Base-by-base conservation (phyloP, 805 yeast species). In the Trichomonascus vanleenenianus region DNA sequence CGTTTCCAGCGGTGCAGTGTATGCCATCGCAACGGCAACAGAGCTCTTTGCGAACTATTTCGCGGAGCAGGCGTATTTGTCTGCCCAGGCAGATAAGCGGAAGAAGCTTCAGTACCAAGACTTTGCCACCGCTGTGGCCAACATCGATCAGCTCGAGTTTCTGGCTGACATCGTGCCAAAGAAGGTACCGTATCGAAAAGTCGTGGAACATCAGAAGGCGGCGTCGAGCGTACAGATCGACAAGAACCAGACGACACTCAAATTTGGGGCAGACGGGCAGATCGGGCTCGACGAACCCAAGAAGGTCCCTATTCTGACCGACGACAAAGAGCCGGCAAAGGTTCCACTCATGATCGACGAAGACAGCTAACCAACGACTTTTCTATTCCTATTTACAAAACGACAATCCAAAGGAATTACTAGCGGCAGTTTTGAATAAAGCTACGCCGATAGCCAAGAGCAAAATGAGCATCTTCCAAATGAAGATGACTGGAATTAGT, bases 21-120 rank as follows among this genome's bases (percentile, higher is more conserved):
- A 77, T 58, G 74, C 86, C 12, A 70, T 85, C 5, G 86, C 85
- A 2, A 72, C 82, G n/a, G 88, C 93, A 7, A 78, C 91, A 0
- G 93, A 85, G 56, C 63, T 83, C 18, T 85, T 85, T 57, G 71
- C 84, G 18, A 81, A 79, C 61, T 76, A 78, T 56, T 70, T 84
- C 49, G 73, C 85, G 1, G 86, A 81, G 57, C 85, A 82, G 57
- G 88, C 93, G 0, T 68, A 78, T 4, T 62, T 80, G 46, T 67
- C 71, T 18, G 84, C 94, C 30, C 76, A 78, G 53, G 67, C 78
- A 32, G 83, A 78, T 25, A 78, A 78, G 50, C 66, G 91, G 39
- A 81, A 82, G 67, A 81, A 80, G 53, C 64, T 85, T n/a, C 73
- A 70, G 45, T 85, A 85, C 61, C 71, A 74, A 41, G 94, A 85